These are phyloP conservation scores for Corylus avellana DNA, from an alignment of 306 rosid species.

Conservation along the genomic window DNA sequence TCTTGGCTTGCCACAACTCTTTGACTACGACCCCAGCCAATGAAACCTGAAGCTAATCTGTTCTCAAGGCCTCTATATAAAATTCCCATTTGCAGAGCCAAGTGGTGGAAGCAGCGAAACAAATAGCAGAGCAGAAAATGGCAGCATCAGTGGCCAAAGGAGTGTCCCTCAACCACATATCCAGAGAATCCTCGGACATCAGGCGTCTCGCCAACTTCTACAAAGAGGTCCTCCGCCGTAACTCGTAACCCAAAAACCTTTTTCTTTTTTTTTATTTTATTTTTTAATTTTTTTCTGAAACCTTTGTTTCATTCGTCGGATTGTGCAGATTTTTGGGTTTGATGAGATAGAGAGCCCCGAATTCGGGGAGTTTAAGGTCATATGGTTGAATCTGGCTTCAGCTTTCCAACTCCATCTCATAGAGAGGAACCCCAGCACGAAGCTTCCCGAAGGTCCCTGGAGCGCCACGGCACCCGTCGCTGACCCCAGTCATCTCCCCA, in stretches of 20 bases:
- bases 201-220: slow-evolving; percentile 78
- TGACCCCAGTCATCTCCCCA: slow-evolving; percentile 72
- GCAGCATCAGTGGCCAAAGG: slow-evolving; percentile 41
- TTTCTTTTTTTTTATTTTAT: not conserved
- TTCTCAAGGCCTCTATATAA: not conserved
- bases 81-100: not conserved
- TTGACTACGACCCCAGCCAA: not conserved
- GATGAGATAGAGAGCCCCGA: slow-evolving; percentile 66
- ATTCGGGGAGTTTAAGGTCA: slow-evolving; percentile 65
- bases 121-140: slow-evolving; percentile 25
- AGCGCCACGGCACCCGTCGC: slow-evolving; percentile 62
- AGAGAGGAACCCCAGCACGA: slow-evolving; percentile 57
- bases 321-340: slow-evolving; percentile 67
- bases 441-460: slow-evolving; percentile 83
- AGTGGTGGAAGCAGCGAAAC: not conserved
- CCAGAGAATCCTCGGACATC: slow-evolving; percentile 71
- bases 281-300: not conserved
- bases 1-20: not conserved
- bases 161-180: slow-evolving; percentile 57
- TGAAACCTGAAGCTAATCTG: not conserved
- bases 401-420: slow-evolving; percentile 62
- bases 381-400: slow-evolving; percentile 61
- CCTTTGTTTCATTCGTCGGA: not conserved
- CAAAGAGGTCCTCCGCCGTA: slow-evolving; percentile 40
- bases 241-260: not conserved